Conservation (phyloP, 495 filamentous ascomycete genomes). For the Annulohypoxylon stygium region DNA sequence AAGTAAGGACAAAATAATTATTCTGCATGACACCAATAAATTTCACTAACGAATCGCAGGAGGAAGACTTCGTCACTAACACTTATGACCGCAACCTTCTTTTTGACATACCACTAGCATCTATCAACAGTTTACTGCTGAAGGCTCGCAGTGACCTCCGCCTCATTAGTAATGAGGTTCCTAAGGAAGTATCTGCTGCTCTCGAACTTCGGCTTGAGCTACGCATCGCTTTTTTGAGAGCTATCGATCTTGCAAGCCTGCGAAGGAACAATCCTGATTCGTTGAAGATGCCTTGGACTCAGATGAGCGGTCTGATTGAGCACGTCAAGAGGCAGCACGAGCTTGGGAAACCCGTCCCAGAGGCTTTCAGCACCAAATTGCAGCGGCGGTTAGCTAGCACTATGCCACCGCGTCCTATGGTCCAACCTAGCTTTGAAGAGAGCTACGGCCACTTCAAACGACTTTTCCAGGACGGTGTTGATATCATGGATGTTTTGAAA, state of each 20-base stretch:
- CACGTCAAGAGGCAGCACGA: conserved; percentile 67
- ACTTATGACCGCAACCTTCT: conserved; percentile 85
- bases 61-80: conserved; percentile 95
- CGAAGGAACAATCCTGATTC: conserved; percentile 57
- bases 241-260: conserved; percentile 60
- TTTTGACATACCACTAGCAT: conserved; percentile 67
- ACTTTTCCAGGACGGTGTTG: conserved; percentile 78
- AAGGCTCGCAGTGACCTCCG: conserved; percentile 70
- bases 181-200: conserved; percentile 67
- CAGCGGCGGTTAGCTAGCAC: conserved; percentile 91
- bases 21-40: background rate
- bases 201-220: conserved; percentile 73
- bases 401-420: conserved; percentile 91
- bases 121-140: conserved; percentile 71
- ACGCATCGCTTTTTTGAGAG: conserved; percentile 71
- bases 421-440: conserved; percentile 77
- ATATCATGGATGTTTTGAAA: conserved; percentile 74
- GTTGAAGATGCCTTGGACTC: conserved; percentile 61
- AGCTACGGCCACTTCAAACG: conserved; percentile 77
- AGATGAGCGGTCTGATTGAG: conserved; percentile 61
- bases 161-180: conserved; percentile 57
- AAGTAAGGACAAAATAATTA: conserved; percentile 65
- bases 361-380: conserved; percentile 89
- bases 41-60: conserved; percentile 66
- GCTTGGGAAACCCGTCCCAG: conserved; percentile 75